Conservation (phyloP, 345 rosid species). For the Aquilaria yunnanensis region DNA sequence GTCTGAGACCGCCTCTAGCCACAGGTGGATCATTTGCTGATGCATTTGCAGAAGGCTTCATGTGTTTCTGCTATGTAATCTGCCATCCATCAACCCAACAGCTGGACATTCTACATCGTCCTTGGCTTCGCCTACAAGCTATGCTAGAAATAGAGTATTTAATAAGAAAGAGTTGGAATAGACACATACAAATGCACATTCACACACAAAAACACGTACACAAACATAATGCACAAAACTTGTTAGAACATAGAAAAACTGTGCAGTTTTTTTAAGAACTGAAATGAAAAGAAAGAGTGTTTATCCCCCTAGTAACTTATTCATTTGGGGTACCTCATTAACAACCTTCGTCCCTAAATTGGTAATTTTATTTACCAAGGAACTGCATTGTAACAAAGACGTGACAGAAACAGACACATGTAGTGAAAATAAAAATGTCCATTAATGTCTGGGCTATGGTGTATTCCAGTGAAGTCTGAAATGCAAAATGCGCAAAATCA, state of each 20-base stretch:
- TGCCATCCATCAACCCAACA: conserved; percentile 22
- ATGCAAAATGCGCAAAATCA: no score
- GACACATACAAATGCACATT: neutral
- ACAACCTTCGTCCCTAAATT: no score
- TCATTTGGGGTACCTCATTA: neutral
- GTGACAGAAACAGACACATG: no score
- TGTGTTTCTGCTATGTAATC: conserved; percentile 29
- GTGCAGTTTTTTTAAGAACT: neutral
- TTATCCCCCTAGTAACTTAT: neutral
- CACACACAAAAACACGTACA: neutral
- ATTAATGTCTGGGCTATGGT: no score
- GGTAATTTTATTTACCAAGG: no score
- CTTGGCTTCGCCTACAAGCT: conserved; percentile 31
- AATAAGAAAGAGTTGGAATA: conserved; percentile 1
- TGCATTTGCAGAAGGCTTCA: conserved; percentile 42
- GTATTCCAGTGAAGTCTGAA: no score
- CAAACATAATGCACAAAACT: no score
- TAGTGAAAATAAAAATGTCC: no score
- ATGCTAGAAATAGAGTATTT: conserved; percentile 15
- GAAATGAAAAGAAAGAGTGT: neutral
- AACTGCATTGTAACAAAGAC: no score
- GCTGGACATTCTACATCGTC: conserved; percentile 21
- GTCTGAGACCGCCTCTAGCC: conserved; percentile 62
- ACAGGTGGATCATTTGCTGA: conserved; percentile 45
- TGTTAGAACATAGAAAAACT: neutral